These are phyloP conservation scores for Ilex aquifolium DNA, from an alignment of 257 asterid species.

Conservation along the genomic window DNA sequence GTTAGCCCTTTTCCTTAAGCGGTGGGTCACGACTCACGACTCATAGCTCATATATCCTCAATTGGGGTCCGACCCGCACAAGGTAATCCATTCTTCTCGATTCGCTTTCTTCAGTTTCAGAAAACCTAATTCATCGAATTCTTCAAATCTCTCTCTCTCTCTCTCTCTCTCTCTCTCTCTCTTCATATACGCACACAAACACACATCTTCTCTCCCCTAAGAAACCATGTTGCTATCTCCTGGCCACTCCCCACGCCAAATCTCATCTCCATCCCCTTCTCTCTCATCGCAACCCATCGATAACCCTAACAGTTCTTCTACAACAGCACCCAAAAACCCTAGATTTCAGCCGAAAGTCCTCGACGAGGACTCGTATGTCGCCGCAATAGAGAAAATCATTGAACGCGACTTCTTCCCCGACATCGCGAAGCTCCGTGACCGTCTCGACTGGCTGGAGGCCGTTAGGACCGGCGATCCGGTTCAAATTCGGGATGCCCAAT, in stretches of 20 bases:
- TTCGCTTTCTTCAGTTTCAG: no score
- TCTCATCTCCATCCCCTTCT: conserved; percentile 56
- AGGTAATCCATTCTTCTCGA: no score
- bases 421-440: conserved; percentile 89
- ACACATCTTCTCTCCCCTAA: neutral
- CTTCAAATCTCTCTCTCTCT: no score
- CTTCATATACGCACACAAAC: no score
- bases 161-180: no score
- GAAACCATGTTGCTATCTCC: conserved; percentile 68
- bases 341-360: conserved; percentile 45
- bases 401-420: conserved; percentile 95
- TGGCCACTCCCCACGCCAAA: conserved; percentile 90
- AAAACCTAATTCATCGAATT: no score
- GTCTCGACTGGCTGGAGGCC: conserved; percentile 94
- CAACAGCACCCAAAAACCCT: conserved; percentile 13
- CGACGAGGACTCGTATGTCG: conserved; percentile 82
- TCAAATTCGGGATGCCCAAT: conserved; percentile 85
- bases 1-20: no score
- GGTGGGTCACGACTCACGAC: no score
- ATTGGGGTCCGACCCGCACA: no score
- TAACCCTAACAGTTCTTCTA: conserved; percentile 11
- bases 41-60: no score
- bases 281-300: neutral
- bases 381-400: conserved; percentile 85
- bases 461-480: conserved; percentile 71